A percentile compares a stretch with the other conserved stretches of the same genome.
Conservation (phyloP, 768 basidiomycete genomes). For the Serendipita vermifera region DNA sequence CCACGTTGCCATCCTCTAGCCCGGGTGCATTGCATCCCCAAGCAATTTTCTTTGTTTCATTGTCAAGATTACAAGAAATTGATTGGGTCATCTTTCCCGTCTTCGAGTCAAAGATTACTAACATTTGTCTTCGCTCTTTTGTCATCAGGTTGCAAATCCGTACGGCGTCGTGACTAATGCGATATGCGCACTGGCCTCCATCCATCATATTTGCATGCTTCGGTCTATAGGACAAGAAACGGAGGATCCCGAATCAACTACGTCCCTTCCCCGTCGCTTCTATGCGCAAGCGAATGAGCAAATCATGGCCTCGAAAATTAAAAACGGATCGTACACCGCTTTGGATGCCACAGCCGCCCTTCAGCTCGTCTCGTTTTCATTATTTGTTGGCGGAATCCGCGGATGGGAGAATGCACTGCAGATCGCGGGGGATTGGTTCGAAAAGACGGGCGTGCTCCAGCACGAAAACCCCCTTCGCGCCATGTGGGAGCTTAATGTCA, state of each 20-base stretch:
- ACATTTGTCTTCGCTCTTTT: conserved; percentile 13
- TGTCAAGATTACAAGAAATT: background rate
- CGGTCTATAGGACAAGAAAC: conserved; percentile 50
- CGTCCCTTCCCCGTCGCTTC: conserved; percentile 48
- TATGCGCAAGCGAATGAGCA: conserved; percentile 56
- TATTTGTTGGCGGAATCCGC: conserved; percentile 51
- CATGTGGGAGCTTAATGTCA: conserved; percentile 41
- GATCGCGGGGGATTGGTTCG: conserved; percentile 65
- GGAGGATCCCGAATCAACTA: conserved; percentile 33
- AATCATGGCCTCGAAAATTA: conserved; percentile 41
- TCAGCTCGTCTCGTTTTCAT: conserved; percentile 61
- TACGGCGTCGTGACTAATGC: conserved; percentile 60
- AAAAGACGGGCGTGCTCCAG: conserved; percentile 45
- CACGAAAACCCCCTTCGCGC: conserved; percentile 52
- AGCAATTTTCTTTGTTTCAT: conserved; percentile 43
- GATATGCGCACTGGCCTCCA: conserved; percentile 59
- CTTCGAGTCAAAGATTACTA: conserved; percentile 13
- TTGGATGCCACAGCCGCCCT: conserved; percentile 66
- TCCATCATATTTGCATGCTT: conserved; percentile 52
- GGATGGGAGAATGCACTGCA: conserved; percentile 61
- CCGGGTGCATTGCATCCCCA: conserved; percentile 47
- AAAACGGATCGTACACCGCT: conserved; percentile 43
- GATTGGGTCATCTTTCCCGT: conserved; percentile 6
- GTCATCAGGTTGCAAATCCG: conserved; percentile 49
- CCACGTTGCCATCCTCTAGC: no score